Evolutionary conservation across 1,284 basidiomycete genomes (phyloP), one percentile per base, ranked within the genome.

Genomic region (Violaceomyces palustris): DNA sequence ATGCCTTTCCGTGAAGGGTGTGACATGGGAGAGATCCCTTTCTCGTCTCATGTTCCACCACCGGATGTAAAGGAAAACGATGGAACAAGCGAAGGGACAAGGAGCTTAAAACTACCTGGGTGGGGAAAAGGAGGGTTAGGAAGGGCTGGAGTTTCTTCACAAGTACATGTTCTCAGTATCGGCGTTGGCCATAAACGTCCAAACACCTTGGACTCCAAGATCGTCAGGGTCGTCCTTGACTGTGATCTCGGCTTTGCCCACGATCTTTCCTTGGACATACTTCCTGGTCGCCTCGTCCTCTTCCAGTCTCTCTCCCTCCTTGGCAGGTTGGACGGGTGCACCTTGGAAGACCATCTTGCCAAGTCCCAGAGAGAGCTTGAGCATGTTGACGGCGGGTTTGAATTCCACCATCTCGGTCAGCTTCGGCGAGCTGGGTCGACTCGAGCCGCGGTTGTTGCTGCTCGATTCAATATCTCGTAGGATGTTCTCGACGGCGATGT

Each of bases 401-500:
- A 69, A 73, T 21, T 62, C 45, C 4, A 46, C 8, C 38, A 68
- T 26, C 22, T 22, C 35, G 8, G 45, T 35, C 22, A 15, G 28
- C 15, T 14, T 34, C 11, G 14, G 21, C 37, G 10, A 15, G 6
- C 17, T 30, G 4, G 17, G n/a, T 19, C 18, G 8, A 3, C 25
- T 7, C n/a, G 14, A n/a, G n/a, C n/a, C n/a, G n/a, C n/a, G n/a
- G n/a, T n/a, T n/a, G n/a, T n/a, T n/a, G n/a, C n/a, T n/a, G n/a
- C n/a, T n/a, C n/a, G n/a, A n/a, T n/a, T n/a, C n/a, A n/a, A 69
- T 59, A 23, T 66, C 64, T 11, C 59, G 42, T 18, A 72, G 37
- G 24, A 73, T 69, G 50, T 73, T 73, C 32, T 65, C 64, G 0
- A 64, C 57, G 2, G 69, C 70, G 3, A 68, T 42, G 34, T 73